A percentile compares a stretch with the other conserved stretches of the same genome.
These are phyloP conservation scores for Calonectria hongkongensis DNA, from an alignment of 2,329 filamentous ascomycete species.

Conservation along the genomic window DNA sequence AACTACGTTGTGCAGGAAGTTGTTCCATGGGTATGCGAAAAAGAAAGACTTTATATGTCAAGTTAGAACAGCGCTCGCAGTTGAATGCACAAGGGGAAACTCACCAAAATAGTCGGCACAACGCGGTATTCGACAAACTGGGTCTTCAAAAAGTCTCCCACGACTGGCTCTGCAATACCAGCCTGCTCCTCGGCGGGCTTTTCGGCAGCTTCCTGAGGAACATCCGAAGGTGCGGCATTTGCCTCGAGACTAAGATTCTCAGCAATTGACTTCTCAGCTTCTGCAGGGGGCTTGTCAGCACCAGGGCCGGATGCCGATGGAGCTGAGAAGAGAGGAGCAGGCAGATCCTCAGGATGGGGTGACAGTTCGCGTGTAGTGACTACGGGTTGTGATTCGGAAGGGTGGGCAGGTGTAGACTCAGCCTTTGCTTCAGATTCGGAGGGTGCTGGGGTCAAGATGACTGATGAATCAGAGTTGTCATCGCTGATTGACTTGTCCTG, in stretches of 20 bases:
- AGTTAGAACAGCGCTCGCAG: constrained; percentile 39
- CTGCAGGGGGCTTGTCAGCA: constrained; percentile 51
- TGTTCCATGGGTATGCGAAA: constrained; percentile 99
- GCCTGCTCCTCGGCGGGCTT: constrained; percentile 43
- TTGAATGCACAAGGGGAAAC: constrained; percentile 53
- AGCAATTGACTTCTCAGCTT: constrained; percentile 40
- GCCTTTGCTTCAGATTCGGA: constrained; percentile 51
- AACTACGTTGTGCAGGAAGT: constrained; percentile 98
- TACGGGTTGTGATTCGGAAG: constrained; percentile 38
- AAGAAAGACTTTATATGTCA: constrained; percentile 85
- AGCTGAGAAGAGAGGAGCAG: constrained; percentile 75
- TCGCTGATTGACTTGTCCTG: constrained; percentile 38
- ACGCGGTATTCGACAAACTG: constrained; percentile 97
- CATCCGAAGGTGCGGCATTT: constrained; percentile 35
- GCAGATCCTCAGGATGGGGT: constrained; percentile 80
- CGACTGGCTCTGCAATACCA: constrained; percentile 77
- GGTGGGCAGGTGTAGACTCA: constrained; percentile 36
- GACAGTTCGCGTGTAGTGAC: constrained; percentile 60
- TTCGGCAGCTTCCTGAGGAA: constrained; percentile 29
- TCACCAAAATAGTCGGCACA: constrained; percentile 94
- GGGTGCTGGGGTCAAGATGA: constrained; percentile 47
- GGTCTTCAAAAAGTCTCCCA: constrained; percentile 95
- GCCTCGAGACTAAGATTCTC: constrained; percentile 36
- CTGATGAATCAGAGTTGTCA: constrained; percentile 48
- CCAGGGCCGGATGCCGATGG: constrained; percentile 56